These are phyloP conservation scores for Hypoxylon intermedium DNA, from an alignment of 495 filamentous ascomycete species.

Conservation along the genomic window DNA sequence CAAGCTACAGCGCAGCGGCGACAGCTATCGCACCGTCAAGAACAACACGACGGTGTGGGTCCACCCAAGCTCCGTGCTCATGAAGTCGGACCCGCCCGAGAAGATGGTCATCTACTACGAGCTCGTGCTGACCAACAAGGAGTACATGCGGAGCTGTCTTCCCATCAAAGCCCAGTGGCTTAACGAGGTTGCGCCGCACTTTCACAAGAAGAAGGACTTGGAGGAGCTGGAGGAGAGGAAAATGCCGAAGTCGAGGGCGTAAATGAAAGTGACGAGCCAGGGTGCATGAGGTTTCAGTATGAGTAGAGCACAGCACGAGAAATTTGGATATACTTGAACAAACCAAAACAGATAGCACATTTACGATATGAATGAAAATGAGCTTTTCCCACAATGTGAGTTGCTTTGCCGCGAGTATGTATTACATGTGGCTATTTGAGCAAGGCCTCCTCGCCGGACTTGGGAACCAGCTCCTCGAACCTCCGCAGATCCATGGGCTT, in stretches of 20 bases:
- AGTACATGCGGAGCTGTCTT: constrained; percentile 90
- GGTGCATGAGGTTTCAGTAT: constrained; percentile 2
- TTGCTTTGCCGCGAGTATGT: too few relatives aligned
- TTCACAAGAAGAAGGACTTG: constrained; percentile 90
- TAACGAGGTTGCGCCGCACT: constrained; percentile 92
- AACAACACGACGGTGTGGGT: constrained; percentile 88
- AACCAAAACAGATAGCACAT: neutral
- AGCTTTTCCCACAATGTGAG: neutral
- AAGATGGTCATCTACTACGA: constrained; percentile 94
- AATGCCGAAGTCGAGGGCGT: constrained; percentile 56
- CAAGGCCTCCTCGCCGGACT: constrained; percentile 48
- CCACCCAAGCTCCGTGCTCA: constrained; percentile 83
- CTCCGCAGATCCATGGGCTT: constrained; percentile 69
- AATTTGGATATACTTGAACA: too few relatives aligned
- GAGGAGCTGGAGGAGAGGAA: constrained; percentile 84
- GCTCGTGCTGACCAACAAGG: constrained; percentile 88
- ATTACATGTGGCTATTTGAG: constrained; percentile 34
- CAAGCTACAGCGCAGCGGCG: constrained; percentile 80
- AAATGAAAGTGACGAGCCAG: constrained; percentile 2
- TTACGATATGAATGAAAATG: neutral
- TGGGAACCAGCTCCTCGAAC: constrained; percentile 64
- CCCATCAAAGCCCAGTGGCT: constrained; percentile 87
- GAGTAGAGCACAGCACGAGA: neutral
- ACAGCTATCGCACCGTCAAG: constrained; percentile 94
- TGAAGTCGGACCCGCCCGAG: constrained; percentile 75